A percentile compares a stretch with the other conserved stretches of the same genome.
These are phyloP conservation scores for Scenedesmus sp. DNA, from an alignment of 163 green algal genomes.

Conservation along the genomic window DNA sequence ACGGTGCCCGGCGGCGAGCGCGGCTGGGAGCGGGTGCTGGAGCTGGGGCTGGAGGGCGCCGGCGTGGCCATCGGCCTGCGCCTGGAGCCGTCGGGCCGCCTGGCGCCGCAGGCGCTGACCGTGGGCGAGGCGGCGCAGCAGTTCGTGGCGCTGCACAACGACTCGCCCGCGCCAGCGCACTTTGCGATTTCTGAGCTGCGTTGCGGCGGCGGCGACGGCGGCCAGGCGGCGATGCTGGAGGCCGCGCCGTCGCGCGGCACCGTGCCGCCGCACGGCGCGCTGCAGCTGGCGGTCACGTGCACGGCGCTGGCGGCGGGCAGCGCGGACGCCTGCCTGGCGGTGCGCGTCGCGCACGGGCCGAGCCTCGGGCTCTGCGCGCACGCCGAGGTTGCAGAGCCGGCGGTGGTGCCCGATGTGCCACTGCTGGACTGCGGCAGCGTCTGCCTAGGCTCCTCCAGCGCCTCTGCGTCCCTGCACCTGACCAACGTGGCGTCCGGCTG, in stretches of 20 bases:
- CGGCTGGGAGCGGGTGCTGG: constrained; percentile 49
- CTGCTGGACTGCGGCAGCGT: constrained; percentile 65
- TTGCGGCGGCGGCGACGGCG: too few species aligned
- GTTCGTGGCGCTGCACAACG: constrained; percentile 53
- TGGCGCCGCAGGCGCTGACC: constrained; percentile 55
- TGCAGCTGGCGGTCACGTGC: constrained; percentile 12
- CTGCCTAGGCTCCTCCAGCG: too few species aligned
- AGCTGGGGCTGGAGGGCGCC: constrained; percentile 59
- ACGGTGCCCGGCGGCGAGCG: constrained; percentile 52
- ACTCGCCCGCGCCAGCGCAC: constrained; percentile 41
- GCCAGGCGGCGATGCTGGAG: neutral
- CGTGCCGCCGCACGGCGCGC: constrained; percentile 28
- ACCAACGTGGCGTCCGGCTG: constrained; percentile 50
- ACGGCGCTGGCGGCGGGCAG: constrained; percentile 4
- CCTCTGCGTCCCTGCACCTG: constrained; percentile 47
- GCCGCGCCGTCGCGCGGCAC: neutral
- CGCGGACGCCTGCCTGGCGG: constrained; percentile 19
- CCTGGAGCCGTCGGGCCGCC: constrained; percentile 24
- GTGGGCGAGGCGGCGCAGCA: constrained; percentile 22
- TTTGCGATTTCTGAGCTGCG: constrained; percentile 30
- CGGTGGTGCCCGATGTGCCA: constrained; percentile 45
- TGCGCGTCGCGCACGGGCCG: constrained; percentile 37
- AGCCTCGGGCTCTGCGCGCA: constrained; percentile 30
- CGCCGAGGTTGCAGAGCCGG: constrained; percentile 39
- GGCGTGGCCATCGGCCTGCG: constrained; percentile 43